Evolutionary conservation across 108 stramenopile genomes (phyloP).

Genomic region (Pseudonitzschia multistriata): DNA sequence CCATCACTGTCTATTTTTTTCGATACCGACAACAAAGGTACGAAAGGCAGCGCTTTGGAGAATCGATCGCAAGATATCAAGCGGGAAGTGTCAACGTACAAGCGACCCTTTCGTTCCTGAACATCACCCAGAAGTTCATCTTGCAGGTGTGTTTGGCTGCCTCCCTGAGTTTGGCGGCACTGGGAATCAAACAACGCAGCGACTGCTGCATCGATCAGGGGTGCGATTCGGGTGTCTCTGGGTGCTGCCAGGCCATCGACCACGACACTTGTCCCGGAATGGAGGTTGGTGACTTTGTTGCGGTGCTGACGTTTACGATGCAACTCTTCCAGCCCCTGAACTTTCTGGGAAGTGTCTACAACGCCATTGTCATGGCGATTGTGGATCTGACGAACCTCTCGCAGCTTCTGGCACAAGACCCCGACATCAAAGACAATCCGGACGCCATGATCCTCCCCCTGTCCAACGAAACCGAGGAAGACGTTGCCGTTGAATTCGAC

Average conservation of each 20-base stretch:
- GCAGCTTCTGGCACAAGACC: constrained; percentile 87
- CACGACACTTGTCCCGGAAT: constrained; percentile 66
- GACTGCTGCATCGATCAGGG: constrained; percentile 66
- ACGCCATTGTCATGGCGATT: constrained; percentile 86
- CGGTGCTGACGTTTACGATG: constrained; percentile 88
- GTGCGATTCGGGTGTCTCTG: constrained; percentile 55
- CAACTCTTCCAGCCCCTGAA: constrained; percentile 93
- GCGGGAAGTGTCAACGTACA: constrained; percentile 73
- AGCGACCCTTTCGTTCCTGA: constrained; percentile 83
- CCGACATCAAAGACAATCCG: constrained; percentile 84
- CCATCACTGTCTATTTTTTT: neutral
- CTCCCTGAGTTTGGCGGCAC: constrained; percentile 64
- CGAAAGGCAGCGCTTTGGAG: constrained; percentile 77
- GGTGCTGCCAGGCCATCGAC: constrained; percentile 60
- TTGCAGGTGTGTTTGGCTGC: constrained; percentile 79
- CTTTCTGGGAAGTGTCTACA: constrained; percentile 92
- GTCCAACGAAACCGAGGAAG: constrained; percentile 49
- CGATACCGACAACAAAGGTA: constrained; percentile 29
- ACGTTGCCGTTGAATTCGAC: constrained; percentile 90
- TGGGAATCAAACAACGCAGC: constrained; percentile 56
- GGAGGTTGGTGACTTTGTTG: constrained; percentile 93
- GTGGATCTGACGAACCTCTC: constrained; percentile 90
- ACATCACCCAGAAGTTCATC: constrained; percentile 88
- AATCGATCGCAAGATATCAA: constrained; percentile 79
- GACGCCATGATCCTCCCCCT: constrained; percentile 67